A percentile compares a stretch with the other conserved stretches of the same genome.
These are phyloP conservation scores for Castanea crenata DNA, from an alignment of 306 rosid species.

Conservation along the genomic window DNA sequence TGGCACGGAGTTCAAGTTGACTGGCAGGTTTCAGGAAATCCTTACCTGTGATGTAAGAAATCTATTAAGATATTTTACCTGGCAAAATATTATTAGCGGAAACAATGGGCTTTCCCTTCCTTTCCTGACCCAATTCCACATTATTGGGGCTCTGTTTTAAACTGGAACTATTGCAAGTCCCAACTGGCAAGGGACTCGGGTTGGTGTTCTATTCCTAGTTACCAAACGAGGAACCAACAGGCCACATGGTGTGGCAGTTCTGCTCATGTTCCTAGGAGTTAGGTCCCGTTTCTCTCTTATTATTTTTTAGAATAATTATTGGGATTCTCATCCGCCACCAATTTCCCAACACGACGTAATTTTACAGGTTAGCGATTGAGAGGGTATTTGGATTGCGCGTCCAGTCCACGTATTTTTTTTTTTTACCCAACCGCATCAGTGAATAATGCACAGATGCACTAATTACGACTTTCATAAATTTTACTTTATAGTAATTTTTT, in stretches of 20 bases:
- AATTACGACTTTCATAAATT: too few species aligned
- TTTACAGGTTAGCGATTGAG: too few species aligned
- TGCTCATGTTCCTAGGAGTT: not conserved
- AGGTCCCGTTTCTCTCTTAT: not conserved
- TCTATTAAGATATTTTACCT: not conserved
- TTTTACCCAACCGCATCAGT: too few species aligned
- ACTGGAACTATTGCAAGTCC: not conserved
- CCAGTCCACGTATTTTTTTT: too few species aligned
- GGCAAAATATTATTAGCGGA: not conserved
- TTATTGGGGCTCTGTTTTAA: not conserved
- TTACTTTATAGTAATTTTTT: too few species aligned
- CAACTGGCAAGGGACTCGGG: not conserved
- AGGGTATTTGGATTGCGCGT: too few species aligned
- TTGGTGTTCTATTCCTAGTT: not conserved
- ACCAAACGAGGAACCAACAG: not conserved
- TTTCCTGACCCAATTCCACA: not conserved
- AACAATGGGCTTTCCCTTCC: not conserved
- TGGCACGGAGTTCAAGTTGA: not conserved
- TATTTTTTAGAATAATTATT: too few species aligned
- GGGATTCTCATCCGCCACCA: too few species aligned
- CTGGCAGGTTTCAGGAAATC: not conserved
- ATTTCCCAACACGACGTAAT: too few species aligned
- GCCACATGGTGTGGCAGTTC: not conserved
- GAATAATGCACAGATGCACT: fast-evolving
- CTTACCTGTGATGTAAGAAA: not conserved